A percentile compares a stretch with the other conserved stretches of the same genome.
phyloP scores from a whole-genome alignment of 257 asterid species.

The Ocimum tenuiflorum region DNA sequence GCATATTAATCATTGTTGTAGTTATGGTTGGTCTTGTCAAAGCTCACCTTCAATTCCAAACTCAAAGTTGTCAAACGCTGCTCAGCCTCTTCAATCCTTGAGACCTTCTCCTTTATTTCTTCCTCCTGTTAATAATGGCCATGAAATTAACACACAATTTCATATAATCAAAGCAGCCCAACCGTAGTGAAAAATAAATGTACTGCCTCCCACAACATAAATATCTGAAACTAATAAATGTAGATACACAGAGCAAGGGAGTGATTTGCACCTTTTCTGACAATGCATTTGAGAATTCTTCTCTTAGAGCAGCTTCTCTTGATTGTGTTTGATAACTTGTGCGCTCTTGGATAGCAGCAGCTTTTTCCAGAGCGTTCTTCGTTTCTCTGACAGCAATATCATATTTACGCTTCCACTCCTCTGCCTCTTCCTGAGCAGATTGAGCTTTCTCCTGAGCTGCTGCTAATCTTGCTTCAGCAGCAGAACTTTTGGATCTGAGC shows the following conservation, averaged over 20 bases:
- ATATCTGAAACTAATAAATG: background rate
- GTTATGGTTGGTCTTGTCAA: background rate
- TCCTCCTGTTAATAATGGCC: constrained; percentile 54
- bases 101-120: constrained; percentile 61
- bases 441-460: constrained; percentile 92
- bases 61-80: constrained; percentile 72
- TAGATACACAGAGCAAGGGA: background rate
- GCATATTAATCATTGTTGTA: background rate
- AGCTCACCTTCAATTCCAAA: constrained; percentile 72
- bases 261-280: constrained; percentile 61
- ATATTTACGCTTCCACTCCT: constrained; percentile 92
- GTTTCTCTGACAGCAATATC: constrained; percentile 79
- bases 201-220: background rate
- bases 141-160: constrained; percentile 12
- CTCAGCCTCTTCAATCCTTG: constrained; percentile 76
- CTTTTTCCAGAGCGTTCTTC: constrained; percentile 85
- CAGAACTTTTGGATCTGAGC: constrained; percentile 74
- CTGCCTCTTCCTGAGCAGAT: constrained; percentile 91
- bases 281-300: constrained; percentile 54
- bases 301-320: constrained; percentile 75
- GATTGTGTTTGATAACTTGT: constrained; percentile 64
- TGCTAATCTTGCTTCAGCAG: constrained; percentile 95
- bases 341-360: constrained; percentile 84
- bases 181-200: background rate
- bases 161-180: background rate